A percentile compares a stretch with the other conserved stretches of the same genome.
These are phyloP conservation scores for Thelephora terrestris DNA, from an alignment of 1,284 basidiomycete species.

Conservation along the genomic window DNA sequence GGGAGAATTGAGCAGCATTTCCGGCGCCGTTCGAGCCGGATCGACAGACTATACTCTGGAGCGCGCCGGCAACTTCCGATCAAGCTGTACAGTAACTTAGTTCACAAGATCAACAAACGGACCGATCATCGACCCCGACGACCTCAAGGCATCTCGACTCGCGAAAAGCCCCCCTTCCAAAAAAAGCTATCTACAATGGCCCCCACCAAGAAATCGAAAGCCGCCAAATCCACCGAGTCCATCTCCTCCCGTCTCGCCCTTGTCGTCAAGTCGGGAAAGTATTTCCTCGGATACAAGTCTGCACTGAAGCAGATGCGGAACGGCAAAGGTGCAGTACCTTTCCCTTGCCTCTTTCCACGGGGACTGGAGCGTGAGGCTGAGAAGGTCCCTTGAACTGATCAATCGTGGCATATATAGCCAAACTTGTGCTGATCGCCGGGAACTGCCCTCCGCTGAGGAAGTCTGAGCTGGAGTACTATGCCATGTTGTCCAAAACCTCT, in stretches of 20 bases:
- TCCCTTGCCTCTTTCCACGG: slow-evolving; percentile 38
- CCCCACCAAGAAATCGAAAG: slow-evolving; percentile 90
- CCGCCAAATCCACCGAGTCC: slow-evolving; percentile 85
- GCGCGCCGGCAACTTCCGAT: neutral
- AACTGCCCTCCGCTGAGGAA: slow-evolving; percentile 99
- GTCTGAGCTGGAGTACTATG: slow-evolving; percentile 99
- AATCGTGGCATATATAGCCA: slow-evolving; percentile 50
- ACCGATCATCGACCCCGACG: slow-evolving; percentile 1
- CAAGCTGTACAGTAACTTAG: slow-evolving; percentile 7
- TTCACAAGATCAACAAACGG: neutral
- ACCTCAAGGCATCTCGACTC: slow-evolving; percentile 16
- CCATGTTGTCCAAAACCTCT: slow-evolving; percentile 97
- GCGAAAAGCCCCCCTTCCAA: slow-evolving; percentile 14
- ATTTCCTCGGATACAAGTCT: slow-evolving; percentile 91
- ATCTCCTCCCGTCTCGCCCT: slow-evolving; percentile 94
- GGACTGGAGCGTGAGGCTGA: slow-evolving; percentile 95
- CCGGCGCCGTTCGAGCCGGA: too few relatives aligned
- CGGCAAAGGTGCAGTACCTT: slow-evolving; percentile 79
- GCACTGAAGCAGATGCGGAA: slow-evolving; percentile 97
- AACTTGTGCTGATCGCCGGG: slow-evolving; percentile 97
- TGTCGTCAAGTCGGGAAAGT: slow-evolving; percentile 96
- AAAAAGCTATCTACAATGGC: slow-evolving; percentile 52
- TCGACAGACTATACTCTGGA: too few relatives aligned
- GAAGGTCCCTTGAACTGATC: slow-evolving; percentile 85
- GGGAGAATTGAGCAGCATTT: too few relatives aligned